These are phyloP conservation scores for Raffaelea albimanens DNA, from an alignment of 2,329 filamentous ascomycete species.

Conservation along the genomic window DNA sequence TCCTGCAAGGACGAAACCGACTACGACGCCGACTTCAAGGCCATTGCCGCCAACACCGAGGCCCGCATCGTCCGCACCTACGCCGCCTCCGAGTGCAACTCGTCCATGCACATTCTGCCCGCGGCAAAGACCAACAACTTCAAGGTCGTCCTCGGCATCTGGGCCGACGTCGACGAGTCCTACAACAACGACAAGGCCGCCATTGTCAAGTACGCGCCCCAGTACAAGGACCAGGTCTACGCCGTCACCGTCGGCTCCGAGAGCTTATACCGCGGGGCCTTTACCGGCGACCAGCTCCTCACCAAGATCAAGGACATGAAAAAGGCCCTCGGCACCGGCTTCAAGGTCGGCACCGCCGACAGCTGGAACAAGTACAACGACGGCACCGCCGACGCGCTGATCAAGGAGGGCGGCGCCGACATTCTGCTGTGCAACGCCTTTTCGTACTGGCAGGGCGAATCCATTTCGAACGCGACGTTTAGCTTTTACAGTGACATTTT, in stretches of 20 bases:
- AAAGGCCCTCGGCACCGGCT: not conserved
- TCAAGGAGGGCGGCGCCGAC: slow-evolving; percentile 4
- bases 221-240: slow-evolving; percentile 10
- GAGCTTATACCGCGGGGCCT: slow-evolving; percentile 9
- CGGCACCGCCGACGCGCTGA: slow-evolving; percentile 7
- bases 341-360: slow-evolving; percentile 10
- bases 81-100: slow-evolving; percentile 8
- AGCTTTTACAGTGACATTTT: slow-evolving; percentile 8
- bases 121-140: slow-evolving; percentile 4
- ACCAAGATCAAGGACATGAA: slow-evolving; percentile 5
- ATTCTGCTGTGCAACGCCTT: slow-evolving; percentile 10
- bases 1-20: slow-evolving; percentile 8
- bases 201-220: slow-evolving; percentile 2
- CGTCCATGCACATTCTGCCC: slow-evolving; percentile 7
- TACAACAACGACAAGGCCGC: slow-evolving; percentile 8
- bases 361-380: slow-evolving; percentile 10
- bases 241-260: slow-evolving; percentile 9
- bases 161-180: slow-evolving; percentile 7
- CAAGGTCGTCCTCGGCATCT: slow-evolving; percentile 8
- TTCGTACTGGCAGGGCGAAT: slow-evolving; percentile 10
- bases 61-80: slow-evolving; percentile 6
- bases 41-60: not conserved
- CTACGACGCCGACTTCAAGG: slow-evolving; percentile 7
- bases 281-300: slow-evolving; percentile 7
- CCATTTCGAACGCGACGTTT: slow-evolving; percentile 4